Percentiles rank a stretch among this genome's conserved stretches.
These are phyloP conservation scores for Pyrenophora graminea DNA, from an alignment of 2,329 filamentous ascomycete genomes.

Conservation along the genomic window DNA sequence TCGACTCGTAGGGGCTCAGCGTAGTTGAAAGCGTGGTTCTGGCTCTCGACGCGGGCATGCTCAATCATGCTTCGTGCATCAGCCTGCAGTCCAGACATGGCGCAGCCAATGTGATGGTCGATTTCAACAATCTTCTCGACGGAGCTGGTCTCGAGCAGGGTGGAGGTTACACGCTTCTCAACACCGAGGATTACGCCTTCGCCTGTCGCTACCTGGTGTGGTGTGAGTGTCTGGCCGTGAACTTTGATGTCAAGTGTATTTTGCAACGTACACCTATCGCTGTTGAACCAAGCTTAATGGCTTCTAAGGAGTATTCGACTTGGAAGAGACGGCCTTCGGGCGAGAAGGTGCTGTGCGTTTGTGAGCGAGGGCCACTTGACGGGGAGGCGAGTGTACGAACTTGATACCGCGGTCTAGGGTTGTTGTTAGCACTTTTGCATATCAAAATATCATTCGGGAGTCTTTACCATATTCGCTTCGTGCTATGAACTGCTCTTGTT, in stretches of 20 bases:
- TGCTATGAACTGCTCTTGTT: conserved; percentile 79
- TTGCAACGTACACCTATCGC: conserved; percentile 76
- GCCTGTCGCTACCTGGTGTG: conserved; percentile 74
- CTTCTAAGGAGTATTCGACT: conserved; percentile 99
- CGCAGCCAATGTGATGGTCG: conserved; percentile 97
- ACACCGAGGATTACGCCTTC: conserved; percentile 96
- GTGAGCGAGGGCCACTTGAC: conserved; percentile 27
- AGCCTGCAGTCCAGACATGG: conserved; percentile 97
- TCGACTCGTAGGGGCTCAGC: conserved; percentile 93
- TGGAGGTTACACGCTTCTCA: conserved; percentile 98
- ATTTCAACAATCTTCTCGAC: conserved; percentile 99
- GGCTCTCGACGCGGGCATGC: conserved; percentile 95
- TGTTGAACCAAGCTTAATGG: conserved; percentile 98
- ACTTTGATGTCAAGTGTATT: too few species aligned
- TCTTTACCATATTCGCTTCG: conserved; percentile 97
- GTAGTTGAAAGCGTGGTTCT: conserved; percentile 98
- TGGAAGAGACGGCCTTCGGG: conserved; percentile 99
- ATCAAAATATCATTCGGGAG: not conserved
- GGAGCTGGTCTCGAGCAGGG: conserved; percentile 93
- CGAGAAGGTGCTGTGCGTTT: conserved; percentile 82
- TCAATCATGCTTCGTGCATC: conserved; percentile 98
- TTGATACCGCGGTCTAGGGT: conserved; percentile 91
- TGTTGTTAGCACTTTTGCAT: conserved; percentile 23
- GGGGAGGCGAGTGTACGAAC: conserved; percentile 57
- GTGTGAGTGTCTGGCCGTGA: conserved; percentile 14